phyloP scores from a whole-genome alignment of 306 rosid species.

The Rosa lucieae region DNA sequence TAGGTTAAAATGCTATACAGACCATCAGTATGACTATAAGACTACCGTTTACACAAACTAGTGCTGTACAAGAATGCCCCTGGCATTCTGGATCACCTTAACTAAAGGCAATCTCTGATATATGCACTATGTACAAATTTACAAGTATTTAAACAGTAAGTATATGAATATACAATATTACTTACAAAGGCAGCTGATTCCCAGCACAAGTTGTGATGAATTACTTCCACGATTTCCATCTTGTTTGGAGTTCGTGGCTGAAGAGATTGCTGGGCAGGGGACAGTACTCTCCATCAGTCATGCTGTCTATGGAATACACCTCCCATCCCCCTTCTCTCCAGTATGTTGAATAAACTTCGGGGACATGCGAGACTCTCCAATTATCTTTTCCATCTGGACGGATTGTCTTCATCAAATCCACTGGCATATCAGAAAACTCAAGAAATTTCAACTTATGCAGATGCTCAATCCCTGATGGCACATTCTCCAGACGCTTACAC shows the following conservation, averaged over 20 bases:
- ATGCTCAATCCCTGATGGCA: constrained; percentile 39
- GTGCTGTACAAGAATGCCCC: background rate
- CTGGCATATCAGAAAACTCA: constrained; percentile 34
- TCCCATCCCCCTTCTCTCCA: constrained; percentile 40
- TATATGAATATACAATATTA: background rate
- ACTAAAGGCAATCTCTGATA: background rate
- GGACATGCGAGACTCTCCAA: constrained; percentile 27
- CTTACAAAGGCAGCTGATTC: background rate
- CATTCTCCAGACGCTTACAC: constrained; percentile 25
- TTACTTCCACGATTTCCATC: constrained; percentile 31
- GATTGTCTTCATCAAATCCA: constrained; percentile 25
- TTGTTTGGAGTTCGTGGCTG: constrained; percentile 8
- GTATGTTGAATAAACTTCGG: constrained; percentile 31
- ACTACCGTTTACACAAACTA: background rate
- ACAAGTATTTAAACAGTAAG: background rate
- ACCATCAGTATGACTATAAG: background rate
- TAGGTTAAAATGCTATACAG: too few relatives aligned
- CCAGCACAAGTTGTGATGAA: background rate
- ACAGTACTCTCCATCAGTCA: constrained; percentile 34
- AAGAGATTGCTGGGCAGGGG: constrained; percentile 28
- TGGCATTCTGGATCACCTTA: constrained; percentile 2
- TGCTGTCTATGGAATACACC: constrained; percentile 30
- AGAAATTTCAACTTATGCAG: constrained; percentile 28
- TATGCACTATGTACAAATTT: background rate
- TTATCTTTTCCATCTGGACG: constrained; percentile 22